A percentile compares a stretch with the other conserved stretches of the same genome.
Conservation (phyloP, 2,329 filamentous ascomycete genomes). For the Aureobasidium namibiae region DNA sequence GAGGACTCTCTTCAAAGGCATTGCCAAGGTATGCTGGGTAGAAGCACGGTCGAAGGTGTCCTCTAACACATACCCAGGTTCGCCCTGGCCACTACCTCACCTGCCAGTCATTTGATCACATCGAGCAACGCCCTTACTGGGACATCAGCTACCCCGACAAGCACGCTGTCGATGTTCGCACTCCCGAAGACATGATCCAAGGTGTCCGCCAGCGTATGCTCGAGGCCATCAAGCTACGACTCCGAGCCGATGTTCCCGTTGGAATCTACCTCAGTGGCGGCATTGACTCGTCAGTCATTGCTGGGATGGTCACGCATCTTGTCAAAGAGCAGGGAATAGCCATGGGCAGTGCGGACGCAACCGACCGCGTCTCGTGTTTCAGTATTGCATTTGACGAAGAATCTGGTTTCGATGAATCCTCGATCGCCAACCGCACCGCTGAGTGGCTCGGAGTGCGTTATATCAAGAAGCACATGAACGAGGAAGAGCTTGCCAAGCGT, state of each 20-base stretch:
- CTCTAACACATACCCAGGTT: constrained; percentile 24
- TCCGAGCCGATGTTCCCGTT: constrained; percentile 50
- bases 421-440: constrained; percentile 40
- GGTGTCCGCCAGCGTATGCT: constrained; percentile 43
- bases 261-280: constrained; percentile 51
- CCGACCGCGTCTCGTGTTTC: constrained; percentile 39
- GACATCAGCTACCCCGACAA: constrained; percentile 46
- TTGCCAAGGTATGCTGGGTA: constrained; percentile 31
- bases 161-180: constrained; percentile 33
- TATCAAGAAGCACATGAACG: constrained; percentile 36
- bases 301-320: constrained; percentile 48
- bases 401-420: constrained; percentile 44
- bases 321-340: constrained; percentile 38
- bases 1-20: constrained; percentile 43
- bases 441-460: constrained; percentile 40
- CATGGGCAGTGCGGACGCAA: constrained; percentile 38
- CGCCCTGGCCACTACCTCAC: constrained; percentile 38
- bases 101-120: constrained; percentile 30
- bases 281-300: constrained; percentile 49
- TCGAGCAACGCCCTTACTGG: constrained; percentile 43
- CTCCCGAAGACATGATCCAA: constrained; percentile 43
- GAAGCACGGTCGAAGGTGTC: not conserved
- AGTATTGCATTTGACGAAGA: constrained; percentile 45
- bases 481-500: constrained; percentile 33
- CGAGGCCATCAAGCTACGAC: constrained; percentile 44